Conservation (phyloP, 768 basidiomycete species). For the Fistulinella prunicolor region DNA sequence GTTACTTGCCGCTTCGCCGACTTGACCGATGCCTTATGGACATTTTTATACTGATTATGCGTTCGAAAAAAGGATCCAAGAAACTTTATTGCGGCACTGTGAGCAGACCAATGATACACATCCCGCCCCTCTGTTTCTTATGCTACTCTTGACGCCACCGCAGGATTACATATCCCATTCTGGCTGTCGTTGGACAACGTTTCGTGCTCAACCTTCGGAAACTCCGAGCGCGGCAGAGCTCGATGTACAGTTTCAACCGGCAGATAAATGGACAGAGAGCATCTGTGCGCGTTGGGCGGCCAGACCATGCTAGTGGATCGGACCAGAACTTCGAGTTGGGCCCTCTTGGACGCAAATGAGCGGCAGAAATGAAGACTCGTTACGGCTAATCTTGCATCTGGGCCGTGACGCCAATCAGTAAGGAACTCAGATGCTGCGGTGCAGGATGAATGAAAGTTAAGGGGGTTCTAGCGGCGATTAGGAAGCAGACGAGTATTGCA, state of each 20-base stretch:
- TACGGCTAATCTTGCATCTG: background rate
- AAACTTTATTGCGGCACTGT: background rate
- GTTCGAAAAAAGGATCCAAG: background rate
- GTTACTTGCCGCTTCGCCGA: background rate
- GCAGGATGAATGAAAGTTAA: no score
- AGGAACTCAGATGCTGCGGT: background rate
- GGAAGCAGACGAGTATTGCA: no score
- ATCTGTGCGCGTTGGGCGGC: background rate
- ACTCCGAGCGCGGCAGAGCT: background rate
- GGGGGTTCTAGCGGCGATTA: no score
- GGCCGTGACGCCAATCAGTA: background rate
- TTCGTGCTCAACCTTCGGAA: background rate
- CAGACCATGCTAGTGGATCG: background rate
- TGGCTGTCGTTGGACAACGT: background rate
- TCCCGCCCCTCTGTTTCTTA: background rate
- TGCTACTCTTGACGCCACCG: background rate
- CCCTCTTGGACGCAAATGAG: background rate
- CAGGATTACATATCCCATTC: constrained; percentile 1
- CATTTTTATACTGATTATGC: no score
- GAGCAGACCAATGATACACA: background rate
- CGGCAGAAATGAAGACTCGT: background rate
- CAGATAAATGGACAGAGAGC: background rate
- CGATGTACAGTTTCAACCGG: background rate
- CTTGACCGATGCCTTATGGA: background rate
- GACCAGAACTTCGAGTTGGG: background rate